Evolutionary conservation across 306 rosid genomes (phyloP), one percentile per base, ranked within the genome.

Genomic region (Pyrus pyrifolia): DNA sequence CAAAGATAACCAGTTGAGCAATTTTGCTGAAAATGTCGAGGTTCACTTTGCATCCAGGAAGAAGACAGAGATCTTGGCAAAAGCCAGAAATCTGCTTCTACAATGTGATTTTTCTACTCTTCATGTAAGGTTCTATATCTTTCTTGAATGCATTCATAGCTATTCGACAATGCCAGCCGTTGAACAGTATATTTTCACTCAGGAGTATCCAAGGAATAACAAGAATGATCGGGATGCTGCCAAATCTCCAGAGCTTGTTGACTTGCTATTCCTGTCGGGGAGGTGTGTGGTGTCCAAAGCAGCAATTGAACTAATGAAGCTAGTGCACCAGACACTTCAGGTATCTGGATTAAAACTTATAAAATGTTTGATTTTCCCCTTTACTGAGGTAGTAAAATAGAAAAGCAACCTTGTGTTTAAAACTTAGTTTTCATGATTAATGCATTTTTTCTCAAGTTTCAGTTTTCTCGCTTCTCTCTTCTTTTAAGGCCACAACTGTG

Each of bases 31-130:
- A 79, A 92, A 95, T 73, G 98, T 95, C 8, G 97, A 95, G 89
- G 98, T 95, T 92, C 97, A 95, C 85, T 95, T 95, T 79, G 98
- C 98, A 67, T 84, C 85, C 76, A 88, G 87, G 86, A 95, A 90
- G 85, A 95, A 89, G 84, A 85, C 83, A 25, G 98, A 95, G 79
- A 95, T 92, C 67, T 85, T 95, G 85, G 92, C 89, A 31, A 90
- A 88, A 81, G 92, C 98, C 83, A 88, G 98, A 80, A 90, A 88
- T 81, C 63, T 89, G 63, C 96, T 95, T 67, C 90, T 89, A 55
- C 86, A 84, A 73, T 89, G 97, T 85, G 92, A 92, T 86, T 95
- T 95, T 83, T 78, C 91, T 73, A 68, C 88, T 77, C 96, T 95
- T 80, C 79, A 81, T 74, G 97, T 92, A 83, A 85, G 93, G 74